Evolutionary conservation across 495 filamentous ascomycete genomes (phyloP), one percentile per base, ranked within the genome.

Genomic region (Aspergillus olivimuriae): DNA sequence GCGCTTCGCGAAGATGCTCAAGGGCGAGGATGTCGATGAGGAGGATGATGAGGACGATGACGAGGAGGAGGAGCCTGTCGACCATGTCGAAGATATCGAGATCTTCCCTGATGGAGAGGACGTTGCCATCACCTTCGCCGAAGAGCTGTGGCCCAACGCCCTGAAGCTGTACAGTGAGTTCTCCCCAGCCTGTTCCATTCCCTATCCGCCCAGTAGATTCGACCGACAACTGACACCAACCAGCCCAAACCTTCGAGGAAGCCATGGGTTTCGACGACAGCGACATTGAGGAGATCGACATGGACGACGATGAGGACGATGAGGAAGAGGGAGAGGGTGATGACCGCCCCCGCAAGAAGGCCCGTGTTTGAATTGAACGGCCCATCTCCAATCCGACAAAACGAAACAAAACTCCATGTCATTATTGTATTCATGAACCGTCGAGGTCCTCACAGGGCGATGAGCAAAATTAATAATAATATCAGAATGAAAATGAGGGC

Each of bases 161-260:
- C 76, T 94, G 56, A 90, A 87, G 59, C 89, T 89, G 61, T 97
- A 90, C 62, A 85, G 89, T 95, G 68, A 62, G 86, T 80, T 38
- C 35, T 24, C 30, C 18, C 0, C 21, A 1, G 4, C 11, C 15
- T 15, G 12, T 28, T n/a, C n/a, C n/a, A n/a, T n/a, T n/a, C n/a
- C n/a, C n/a, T n/a, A n/a, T n/a, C n/a, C n/a, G n/a, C n/a, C n/a
- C n/a, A n/a, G n/a, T n/a, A n/a, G n/a, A 17, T 11, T 16, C 15
- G 18, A 4, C 11, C 17, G 11, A 1, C 15, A 11, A 20, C 15
- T 12, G 35, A 38, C 35, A 12, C 18, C 18, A 38, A 53, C 52
- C 22, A 61, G 40, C 26, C 39, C 41, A 64, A 32, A 33, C 64
- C 14, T 67, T 58, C 50, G 56, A 63, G 37, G 52, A 58, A 10